phyloP scores from a whole-genome alignment of 192 early-diverging fungal genomes.

The Powellomyces hirtus region DNA sequence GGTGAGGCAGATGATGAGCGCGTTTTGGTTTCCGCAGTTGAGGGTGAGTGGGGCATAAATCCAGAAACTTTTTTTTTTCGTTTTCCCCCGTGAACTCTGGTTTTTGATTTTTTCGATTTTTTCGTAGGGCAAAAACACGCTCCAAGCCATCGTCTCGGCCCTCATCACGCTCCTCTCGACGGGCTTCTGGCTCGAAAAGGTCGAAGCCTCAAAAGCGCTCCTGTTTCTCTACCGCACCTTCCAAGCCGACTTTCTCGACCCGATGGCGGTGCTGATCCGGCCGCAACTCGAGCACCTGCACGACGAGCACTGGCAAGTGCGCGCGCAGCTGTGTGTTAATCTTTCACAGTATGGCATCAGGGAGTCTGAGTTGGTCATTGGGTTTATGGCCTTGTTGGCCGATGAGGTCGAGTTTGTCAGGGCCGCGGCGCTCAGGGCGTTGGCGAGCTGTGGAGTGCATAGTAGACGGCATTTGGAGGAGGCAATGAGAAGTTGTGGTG shows the following conservation, averaged over 20 bases:
- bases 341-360: conserved; percentile 28
- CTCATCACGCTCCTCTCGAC: conserved; percentile 28
- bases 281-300: conserved; percentile 38
- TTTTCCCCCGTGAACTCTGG: too few species aligned
- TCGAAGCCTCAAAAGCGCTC: conserved; percentile 45
- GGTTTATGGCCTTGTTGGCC: conserved; percentile 29
- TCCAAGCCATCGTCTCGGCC: conserved; percentile 29
- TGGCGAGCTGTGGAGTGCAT: conserved; percentile 36
- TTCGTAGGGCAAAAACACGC: conserved; percentile 6
- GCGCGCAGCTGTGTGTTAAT: conserved; percentile 36
- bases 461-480: conserved; percentile 23
- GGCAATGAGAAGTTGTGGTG: conserved; percentile 35
- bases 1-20: conserved; percentile 29
- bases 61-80: too few species aligned
- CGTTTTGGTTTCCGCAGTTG: conserved; percentile 47
- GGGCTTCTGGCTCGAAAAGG: conserved; percentile 38
- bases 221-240: conserved; percentile 42
- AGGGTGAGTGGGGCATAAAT: conserved; percentile 30
- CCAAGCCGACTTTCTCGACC: conserved; percentile 38
- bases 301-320: conserved; percentile 39
- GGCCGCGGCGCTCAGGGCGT: conserved; percentile 29
- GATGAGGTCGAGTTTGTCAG: conserved; percentile 35
- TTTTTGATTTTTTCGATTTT: too few species aligned
- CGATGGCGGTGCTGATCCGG: conserved; percentile 28
- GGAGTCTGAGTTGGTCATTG: conserved; percentile 22